Percentiles rank a stretch among this genome's conserved stretches.
phyloP scores from a whole-genome alignment of 768 basidiomycete genomes.

The Tylopilus balloui region DNA sequence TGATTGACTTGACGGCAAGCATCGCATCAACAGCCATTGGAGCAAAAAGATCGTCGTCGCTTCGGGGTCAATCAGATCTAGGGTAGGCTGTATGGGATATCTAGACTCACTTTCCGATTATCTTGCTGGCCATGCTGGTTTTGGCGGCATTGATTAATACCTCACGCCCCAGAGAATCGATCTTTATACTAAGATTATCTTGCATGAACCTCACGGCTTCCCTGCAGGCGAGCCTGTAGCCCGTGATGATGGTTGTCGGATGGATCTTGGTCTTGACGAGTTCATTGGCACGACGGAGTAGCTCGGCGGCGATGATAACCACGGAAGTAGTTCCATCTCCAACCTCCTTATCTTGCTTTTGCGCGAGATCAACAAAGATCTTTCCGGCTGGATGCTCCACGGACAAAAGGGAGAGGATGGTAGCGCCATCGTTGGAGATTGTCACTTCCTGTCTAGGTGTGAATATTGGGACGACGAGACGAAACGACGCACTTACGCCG shows the following conservation, averaged over 20 bases:
- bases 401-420: slow-evolving; percentile 89
- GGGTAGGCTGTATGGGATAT: neutral
- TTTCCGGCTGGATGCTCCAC: slow-evolving; percentile 97
- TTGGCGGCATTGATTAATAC: slow-evolving; percentile 94
- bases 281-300: slow-evolving; percentile 93
- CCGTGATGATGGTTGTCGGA: slow-evolving; percentile 98
- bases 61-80: slow-evolving; percentile 30
- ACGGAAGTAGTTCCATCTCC: slow-evolving; percentile 99
- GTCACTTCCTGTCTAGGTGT: slow-evolving; percentile 78
- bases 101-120: slow-evolving; percentile 86
- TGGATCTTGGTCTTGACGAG: slow-evolving; percentile 98
- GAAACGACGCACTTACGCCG: slow-evolving; percentile 53
- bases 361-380: slow-evolving; percentile 96
- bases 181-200: slow-evolving; percentile 93
- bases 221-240: slow-evolving; percentile 92
- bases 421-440: slow-evolving; percentile 99
- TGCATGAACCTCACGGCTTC: slow-evolving; percentile 98
- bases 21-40: slow-evolving; percentile 99
- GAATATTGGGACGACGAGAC: slow-evolving; percentile 1
- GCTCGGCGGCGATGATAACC: slow-evolving; percentile 96
- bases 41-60: slow-evolving; percentile 96
- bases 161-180: slow-evolving; percentile 87
- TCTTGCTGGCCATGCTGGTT: slow-evolving; percentile 98
- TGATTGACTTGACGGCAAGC: slow-evolving; percentile 93
- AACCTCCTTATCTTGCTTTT: slow-evolving; percentile 99